Percentiles rank a stretch among this genome's conserved stretches.
These are phyloP conservation scores for Platanthera guangdongensis DNA, from an alignment of 106 monocot genomes.

Conservation along the genomic window DNA sequence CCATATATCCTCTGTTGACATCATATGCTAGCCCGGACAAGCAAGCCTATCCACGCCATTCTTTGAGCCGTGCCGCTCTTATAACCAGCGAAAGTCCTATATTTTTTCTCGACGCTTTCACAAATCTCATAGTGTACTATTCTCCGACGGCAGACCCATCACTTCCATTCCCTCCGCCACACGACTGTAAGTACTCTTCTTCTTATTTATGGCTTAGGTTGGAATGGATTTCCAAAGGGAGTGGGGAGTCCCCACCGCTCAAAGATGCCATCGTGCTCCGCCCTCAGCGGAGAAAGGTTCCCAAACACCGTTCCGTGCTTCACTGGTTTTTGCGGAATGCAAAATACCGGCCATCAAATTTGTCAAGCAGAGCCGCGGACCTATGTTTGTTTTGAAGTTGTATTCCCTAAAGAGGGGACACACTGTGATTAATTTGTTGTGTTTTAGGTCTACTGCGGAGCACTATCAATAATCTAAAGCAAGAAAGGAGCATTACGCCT, in stretches of 20 bases:
- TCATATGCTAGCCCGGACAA: constrained; percentile 83
- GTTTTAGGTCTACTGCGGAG: constrained; percentile 54
- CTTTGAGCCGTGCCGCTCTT: constrained; percentile 80
- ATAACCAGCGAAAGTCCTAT: constrained; percentile 88
- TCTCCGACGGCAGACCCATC: constrained; percentile 70
- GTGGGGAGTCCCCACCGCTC: too few species aligned
- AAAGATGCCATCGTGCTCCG: too few species aligned
- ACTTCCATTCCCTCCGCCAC: constrained; percentile 85
- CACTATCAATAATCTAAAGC: constrained; percentile 78
- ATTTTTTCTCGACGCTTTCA: constrained; percentile 87
- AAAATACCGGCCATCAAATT: too few species aligned
- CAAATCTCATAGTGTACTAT: constrained; percentile 85
- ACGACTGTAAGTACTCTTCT: constrained; percentile 65
- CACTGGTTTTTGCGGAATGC: too few species aligned
- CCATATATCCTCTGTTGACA: constrained; percentile 71
- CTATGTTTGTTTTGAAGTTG: too few species aligned
- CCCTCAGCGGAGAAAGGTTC: too few species aligned
- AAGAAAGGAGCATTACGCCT: constrained; percentile 82
- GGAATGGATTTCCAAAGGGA: too few species aligned
- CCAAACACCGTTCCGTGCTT: too few species aligned
- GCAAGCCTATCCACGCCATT: constrained; percentile 85
- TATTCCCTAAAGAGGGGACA: too few species aligned
- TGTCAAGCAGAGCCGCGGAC: too few species aligned
- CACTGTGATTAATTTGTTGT: neutral
- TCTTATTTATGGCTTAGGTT: neutral